These are phyloP conservation scores for Suhomyces choctaworum DNA, from an alignment of 1,139 yeast genomes.

Conservation along the genomic window DNA sequence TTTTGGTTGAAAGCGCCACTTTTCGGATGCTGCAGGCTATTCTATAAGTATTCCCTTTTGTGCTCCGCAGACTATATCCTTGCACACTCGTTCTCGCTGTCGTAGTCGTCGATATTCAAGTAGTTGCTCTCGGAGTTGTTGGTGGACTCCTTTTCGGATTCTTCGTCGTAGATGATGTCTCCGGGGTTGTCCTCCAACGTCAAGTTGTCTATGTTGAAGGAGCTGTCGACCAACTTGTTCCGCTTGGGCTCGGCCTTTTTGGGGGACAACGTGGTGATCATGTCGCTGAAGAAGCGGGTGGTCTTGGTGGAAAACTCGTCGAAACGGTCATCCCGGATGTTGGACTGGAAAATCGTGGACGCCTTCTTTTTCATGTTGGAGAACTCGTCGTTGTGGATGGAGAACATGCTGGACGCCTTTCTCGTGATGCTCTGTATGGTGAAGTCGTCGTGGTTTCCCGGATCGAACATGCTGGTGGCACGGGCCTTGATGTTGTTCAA, in stretches of 20 bases:
- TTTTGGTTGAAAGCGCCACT: too few species aligned
- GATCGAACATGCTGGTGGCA: slow-evolving; percentile 10
- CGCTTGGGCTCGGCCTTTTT: slow-evolving; percentile 9
- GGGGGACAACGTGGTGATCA: slow-evolving; percentile 19
- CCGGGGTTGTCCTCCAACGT: slow-evolving; percentile 8
- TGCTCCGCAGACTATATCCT: too few species aligned
- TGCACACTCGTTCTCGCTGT: slow-evolving; percentile 20
- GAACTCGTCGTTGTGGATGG: slow-evolving; percentile 9
- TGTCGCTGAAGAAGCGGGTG: slow-evolving; percentile 17
- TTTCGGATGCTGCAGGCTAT: too few species aligned
- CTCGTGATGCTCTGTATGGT: slow-evolving; percentile 6
- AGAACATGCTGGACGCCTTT: slow-evolving; percentile 11
- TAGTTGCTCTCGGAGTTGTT: slow-evolving; percentile 16
- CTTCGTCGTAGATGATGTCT: slow-evolving; percentile 5
- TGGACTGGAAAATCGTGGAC: slow-evolving; percentile 16
- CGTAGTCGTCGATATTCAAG: slow-evolving; percentile 32
- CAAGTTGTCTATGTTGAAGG: slow-evolving; percentile 31
- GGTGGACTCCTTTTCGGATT: too few species aligned
- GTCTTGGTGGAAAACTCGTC: slow-evolving; percentile 17
- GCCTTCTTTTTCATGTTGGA: slow-evolving; percentile 23
- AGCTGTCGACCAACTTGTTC: slow-evolving; percentile 20
- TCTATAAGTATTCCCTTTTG: neutral
- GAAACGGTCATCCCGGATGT: slow-evolving; percentile 12
- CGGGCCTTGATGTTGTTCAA: slow-evolving; percentile 3
- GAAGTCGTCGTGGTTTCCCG: slow-evolving; percentile 10